phyloP scores from a whole-genome alignment of 139 green algal genomes.

The Chlorella vulgaris region DNA sequence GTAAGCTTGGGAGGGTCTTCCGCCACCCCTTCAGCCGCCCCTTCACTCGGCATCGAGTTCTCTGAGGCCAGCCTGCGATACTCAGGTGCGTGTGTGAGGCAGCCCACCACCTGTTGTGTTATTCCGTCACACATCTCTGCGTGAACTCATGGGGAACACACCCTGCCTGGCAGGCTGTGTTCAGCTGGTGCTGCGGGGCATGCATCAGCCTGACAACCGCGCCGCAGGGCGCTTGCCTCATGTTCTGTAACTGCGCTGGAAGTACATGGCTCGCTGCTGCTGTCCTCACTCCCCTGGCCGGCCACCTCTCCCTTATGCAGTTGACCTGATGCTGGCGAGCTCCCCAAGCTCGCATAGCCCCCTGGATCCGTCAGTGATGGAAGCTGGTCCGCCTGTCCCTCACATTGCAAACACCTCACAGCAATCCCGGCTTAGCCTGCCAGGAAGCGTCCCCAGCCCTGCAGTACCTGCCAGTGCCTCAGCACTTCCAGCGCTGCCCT shows the following conservation, averaged over 20 bases:
- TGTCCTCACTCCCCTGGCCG: no score
- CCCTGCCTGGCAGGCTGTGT: no score
- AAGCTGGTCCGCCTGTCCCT: neutral
- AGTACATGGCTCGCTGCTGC: no score
- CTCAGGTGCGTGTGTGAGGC: neutral
- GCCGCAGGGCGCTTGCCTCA: no score
- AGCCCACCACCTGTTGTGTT: slow-evolving; percentile 1
- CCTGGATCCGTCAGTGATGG: neutral
- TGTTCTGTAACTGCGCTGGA: no score
- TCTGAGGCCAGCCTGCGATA: slow-evolving; percentile 35
- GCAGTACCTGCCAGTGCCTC: neutral
- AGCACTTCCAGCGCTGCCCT: neutral
- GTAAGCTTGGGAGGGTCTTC: slow-evolving; percentile 1
- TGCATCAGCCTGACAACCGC: no score
- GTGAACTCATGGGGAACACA: no score
- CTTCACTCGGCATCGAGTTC: slow-evolving; percentile 18
- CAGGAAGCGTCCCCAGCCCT: neutral
- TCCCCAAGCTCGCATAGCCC: neutral
- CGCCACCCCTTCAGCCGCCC: neutral
- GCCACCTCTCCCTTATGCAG: neutral
- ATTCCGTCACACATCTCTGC: no score
- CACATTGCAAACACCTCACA: neutral
- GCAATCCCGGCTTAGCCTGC: neutral
- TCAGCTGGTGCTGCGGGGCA: no score
- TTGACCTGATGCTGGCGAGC: neutral